Base-by-base conservation (phyloP, 805 yeast species). In the Barnettozyma sp. region DNA sequence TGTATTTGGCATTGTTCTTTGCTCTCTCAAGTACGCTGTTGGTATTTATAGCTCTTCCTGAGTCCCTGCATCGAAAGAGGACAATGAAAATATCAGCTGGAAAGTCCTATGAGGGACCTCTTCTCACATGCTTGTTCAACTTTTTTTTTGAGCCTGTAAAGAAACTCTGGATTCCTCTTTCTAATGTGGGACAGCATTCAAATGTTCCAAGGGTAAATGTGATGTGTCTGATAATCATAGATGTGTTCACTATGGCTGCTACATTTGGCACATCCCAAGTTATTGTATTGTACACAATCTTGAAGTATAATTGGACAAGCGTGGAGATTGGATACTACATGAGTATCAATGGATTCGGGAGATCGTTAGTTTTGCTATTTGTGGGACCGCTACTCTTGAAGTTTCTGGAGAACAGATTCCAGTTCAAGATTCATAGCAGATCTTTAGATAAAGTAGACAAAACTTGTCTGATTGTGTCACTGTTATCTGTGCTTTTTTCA, bases 241-340 rank as follows among this genome's bases (percentile, higher is more conserved):
- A 51, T 18, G 31, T 46, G 2, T 30, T 45, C 23, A 41, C 36
- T 11, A 50, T 46, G 49, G 44, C 47, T 7, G 44, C 50, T n/a
- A 40, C 52, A 4, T 48, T 43, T 14, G 56, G 56, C 1, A 41
- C 45, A 9, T 34, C 43, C 33, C 46, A 42, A n/a, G 45, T 46
- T 3, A 32, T 45, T 1, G 36, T 44, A 5, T 37, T 46, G 4
- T 51, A 41, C 30, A 34, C 52, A 6, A 47, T 51, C 23, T 24
- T 46, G 17, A 29, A 37, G n/a, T 49, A 31, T 22, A 19, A 42
- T 3, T 51, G 54, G 54, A 33, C 47, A 2, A 42, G 50, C 17
- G 54, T 51, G 6, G 51, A 51, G 30, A 32, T 51, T 6, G 54
- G 56, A 3, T 51, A 49, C 35, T 49, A 38, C 36, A 46, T 48